These are phyloP conservation scores for Lagerstroemia speciosa DNA, from an alignment of 345 rosid species.

Conservation along the genomic window DNA sequence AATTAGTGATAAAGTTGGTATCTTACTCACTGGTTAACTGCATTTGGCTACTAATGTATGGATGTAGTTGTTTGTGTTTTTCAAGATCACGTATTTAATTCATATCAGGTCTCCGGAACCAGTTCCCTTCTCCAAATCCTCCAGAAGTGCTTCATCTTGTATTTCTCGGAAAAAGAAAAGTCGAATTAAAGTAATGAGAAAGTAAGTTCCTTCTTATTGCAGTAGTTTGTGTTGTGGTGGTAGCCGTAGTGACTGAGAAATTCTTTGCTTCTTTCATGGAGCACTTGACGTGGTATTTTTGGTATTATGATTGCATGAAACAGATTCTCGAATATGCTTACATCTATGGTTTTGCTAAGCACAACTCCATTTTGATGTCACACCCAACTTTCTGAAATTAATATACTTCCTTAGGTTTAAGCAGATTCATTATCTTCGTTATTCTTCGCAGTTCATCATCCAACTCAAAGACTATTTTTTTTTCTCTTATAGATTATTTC, in stretches of 20 bases:
- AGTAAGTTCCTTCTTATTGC: slow-evolving; percentile 5
- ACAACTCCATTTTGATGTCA: background rate
- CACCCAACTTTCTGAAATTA: background rate
- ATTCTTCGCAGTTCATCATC: background rate
- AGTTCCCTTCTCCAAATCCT: slow-evolving; percentile 10
- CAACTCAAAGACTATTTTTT: background rate
- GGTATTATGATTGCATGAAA: background rate
- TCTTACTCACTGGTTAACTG: slow-evolving; percentile 4
- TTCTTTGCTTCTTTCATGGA: background rate
- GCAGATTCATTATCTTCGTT: background rate
- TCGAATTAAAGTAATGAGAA: slow-evolving; percentile 8
- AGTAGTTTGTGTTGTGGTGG: background rate
- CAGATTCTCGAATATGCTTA: background rate
- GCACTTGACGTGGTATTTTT: background rate
- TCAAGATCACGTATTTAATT: background rate
- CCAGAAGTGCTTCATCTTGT: slow-evolving; percentile 11
- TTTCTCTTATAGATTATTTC: background rate
- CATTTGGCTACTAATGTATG: background rate
- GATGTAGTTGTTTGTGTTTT: background rate
- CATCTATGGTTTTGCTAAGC: background rate
- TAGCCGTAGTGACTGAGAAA: background rate
- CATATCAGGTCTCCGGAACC: slow-evolving; percentile 10
- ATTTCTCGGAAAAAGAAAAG: slow-evolving; percentile 9
- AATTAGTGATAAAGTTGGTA: slow-evolving; percentile 10
- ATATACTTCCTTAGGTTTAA: background rate